Evolutionary conservation across 1,284 basidiomycete species (phyloP).

Genomic region (Irpex sp.): DNA sequence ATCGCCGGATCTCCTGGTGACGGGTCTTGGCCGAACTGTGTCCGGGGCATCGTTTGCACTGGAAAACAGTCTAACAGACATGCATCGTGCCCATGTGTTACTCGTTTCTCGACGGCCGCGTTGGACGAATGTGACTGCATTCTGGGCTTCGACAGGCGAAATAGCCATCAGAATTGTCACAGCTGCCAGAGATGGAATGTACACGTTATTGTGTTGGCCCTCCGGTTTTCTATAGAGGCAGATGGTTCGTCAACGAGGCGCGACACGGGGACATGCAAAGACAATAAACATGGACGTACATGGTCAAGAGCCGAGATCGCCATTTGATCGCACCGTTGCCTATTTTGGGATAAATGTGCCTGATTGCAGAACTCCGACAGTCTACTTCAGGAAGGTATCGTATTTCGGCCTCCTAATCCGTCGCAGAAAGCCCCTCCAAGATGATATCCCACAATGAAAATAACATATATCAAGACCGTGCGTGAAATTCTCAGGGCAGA

Average conservation of each 20-base stretch:
- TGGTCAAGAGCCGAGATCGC: background rate
- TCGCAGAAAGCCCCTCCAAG: too few species aligned
- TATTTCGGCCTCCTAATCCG: background rate
- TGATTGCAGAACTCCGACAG: too few species aligned
- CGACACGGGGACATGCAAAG: background rate
- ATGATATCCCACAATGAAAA: too few species aligned
- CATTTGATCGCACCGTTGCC: background rate
- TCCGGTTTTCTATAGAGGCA: background rate
- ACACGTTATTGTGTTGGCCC: background rate
- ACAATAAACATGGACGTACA: constrained; percentile 6
- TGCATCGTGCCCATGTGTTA: background rate
- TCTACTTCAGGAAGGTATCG: constrained; percentile 3
- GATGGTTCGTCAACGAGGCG: background rate
- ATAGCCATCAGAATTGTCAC: background rate
- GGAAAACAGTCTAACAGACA: background rate
- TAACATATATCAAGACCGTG: too few species aligned
- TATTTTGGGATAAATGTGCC: too few species aligned
- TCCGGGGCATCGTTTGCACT: background rate
- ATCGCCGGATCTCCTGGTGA: background rate
- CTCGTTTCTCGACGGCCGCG: background rate
- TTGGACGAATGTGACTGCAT: background rate
- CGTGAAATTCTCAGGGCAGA: too few species aligned
- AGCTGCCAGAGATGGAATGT: background rate
- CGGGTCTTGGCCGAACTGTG: background rate
- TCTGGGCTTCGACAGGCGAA: background rate